Evolutionary conservation across 345 rosid species (phyloP).

Genomic region (Excoecaria cochinchinensis): DNA sequence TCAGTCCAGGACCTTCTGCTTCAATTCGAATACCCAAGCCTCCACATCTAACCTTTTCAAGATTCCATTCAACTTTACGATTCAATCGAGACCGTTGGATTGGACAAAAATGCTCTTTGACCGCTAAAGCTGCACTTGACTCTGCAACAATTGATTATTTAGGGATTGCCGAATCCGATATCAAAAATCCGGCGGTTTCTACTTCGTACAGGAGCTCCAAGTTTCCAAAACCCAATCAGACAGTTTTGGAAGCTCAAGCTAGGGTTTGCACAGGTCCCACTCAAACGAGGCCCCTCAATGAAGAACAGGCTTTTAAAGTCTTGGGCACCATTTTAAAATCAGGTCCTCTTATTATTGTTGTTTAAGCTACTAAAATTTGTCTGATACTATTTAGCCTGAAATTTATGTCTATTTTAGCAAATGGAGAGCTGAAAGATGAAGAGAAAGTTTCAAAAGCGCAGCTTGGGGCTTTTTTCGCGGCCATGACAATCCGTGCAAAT

Average conservation of each 20-base stretch:
- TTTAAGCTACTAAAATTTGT: not conserved
- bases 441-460: slow-evolving; percentile 82
- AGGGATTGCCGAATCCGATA: slow-evolving; percentile 62
- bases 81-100: slow-evolving; percentile 27
- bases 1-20: slow-evolving; percentile 38
- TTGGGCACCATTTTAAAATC: slow-evolving; percentile 77
- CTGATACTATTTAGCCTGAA: not conserved
- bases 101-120: slow-evolving; percentile 34
- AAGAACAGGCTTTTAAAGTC: slow-evolving; percentile 72
- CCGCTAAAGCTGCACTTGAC: slow-evolving; percentile 41
- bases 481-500: slow-evolving; percentile 90
- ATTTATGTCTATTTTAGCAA: slow-evolving; percentile 43
- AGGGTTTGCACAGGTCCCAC: slow-evolving; percentile 97
- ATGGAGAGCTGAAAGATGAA: slow-evolving; percentile 70
- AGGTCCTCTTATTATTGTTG: slow-evolving; percentile 32
- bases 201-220: slow-evolving; percentile 62
- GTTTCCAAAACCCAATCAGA: slow-evolving; percentile 72
- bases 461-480: slow-evolving; percentile 95
- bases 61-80: slow-evolving; percentile 21
- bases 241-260: slow-evolving; percentile 89
- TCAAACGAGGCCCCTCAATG: slow-evolving; percentile 72
- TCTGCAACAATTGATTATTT: slow-evolving; percentile 50
- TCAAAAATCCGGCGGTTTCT: slow-evolving; percentile 65
- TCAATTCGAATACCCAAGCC: slow-evolving; percentile 29
- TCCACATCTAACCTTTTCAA: slow-evolving; percentile 13